Evolutionary conservation across 257 asterid species (phyloP).

Genomic region (Dorcoceras hygrometricum): DNA sequence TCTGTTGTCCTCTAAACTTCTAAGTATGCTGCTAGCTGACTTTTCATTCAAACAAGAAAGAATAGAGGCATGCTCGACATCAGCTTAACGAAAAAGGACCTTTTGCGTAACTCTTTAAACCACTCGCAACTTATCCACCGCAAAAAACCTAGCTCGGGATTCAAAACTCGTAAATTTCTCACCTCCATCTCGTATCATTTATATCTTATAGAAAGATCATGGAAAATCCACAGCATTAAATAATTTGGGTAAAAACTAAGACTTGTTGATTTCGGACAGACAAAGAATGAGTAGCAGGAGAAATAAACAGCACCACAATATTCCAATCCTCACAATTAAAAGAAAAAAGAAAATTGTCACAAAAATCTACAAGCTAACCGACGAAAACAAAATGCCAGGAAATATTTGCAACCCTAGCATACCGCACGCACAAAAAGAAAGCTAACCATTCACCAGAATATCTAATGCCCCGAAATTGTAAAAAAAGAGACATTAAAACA

Average conservation of each 20-base stretch:
- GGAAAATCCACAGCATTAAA: background rate
- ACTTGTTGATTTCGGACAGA: background rate
- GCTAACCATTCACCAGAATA: background rate
- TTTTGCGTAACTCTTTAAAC: background rate
- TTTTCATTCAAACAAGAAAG: background rate
- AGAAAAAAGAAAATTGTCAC: background rate
- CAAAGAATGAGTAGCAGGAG: background rate
- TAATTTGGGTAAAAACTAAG: background rate
- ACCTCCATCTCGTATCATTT: background rate
- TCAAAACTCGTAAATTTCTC: background rate
- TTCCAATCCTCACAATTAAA: background rate
- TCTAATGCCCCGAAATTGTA: background rate
- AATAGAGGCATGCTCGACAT: background rate
- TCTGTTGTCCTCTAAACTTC: background rate
- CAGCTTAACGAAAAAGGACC: background rate
- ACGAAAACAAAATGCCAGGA: background rate
- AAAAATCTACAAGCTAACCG: background rate
- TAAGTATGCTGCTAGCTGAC: background rate
- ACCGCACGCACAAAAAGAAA: background rate
- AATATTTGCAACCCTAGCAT: background rate
- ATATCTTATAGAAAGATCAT: background rate
- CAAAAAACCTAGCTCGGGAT: background rate
- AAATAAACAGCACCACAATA: background rate
- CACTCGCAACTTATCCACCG: background rate
- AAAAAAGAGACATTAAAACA: too few relatives aligned